phyloP scores from a whole-genome alignment of 2,329 filamentous ascomycete genomes.

The Ascochyta fabae region DNA sequence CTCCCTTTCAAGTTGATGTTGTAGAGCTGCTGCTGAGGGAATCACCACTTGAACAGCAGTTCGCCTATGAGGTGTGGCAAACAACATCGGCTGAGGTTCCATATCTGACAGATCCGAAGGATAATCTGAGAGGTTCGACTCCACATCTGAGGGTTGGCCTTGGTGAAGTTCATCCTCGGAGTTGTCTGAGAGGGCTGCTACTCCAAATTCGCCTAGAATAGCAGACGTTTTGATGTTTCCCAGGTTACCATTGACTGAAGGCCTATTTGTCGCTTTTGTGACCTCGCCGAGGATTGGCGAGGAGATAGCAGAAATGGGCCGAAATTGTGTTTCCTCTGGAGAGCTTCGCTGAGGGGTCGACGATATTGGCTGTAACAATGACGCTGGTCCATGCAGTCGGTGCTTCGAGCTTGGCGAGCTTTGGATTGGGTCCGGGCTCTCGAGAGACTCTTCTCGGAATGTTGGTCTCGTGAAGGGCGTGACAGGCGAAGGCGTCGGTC shows the following conservation, averaged over 20 bases:
- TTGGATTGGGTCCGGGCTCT: conserved; percentile 44
- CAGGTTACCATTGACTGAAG: background rate
- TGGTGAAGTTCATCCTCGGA: conserved; percentile 29
- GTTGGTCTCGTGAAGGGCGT: conserved; percentile 19
- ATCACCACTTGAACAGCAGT: conserved; percentile 41
- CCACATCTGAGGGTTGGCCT: conserved; percentile 20
- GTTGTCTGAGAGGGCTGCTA: conserved; percentile 30
- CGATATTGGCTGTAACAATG: conserved; percentile 19
- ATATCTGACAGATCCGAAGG: conserved; percentile 26
- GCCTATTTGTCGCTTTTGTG: background rate
- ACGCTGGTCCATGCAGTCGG: background rate
- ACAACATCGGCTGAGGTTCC: conserved; percentile 20
- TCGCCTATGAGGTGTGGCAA: conserved; percentile 30
- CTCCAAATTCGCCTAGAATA: conserved; percentile 28
- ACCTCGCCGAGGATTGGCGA: conserved; percentile 7
- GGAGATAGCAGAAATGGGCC: conserved; percentile 1
- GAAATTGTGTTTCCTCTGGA: conserved; percentile 14
- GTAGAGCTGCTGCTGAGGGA: conserved; percentile 29
- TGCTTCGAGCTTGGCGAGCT: conserved; percentile 19
- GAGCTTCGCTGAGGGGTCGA: conserved; percentile 9
- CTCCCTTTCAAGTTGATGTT: conserved; percentile 24
- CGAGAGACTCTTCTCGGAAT: conserved; percentile 18
- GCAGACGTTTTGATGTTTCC: conserved; percentile 9
- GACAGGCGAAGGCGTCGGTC: conserved; percentile 26
- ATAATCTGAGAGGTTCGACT: conserved; percentile 16